Base-by-base conservation (phyloP, 345 rosid species). In the Geranium rotundifolium region DNA sequence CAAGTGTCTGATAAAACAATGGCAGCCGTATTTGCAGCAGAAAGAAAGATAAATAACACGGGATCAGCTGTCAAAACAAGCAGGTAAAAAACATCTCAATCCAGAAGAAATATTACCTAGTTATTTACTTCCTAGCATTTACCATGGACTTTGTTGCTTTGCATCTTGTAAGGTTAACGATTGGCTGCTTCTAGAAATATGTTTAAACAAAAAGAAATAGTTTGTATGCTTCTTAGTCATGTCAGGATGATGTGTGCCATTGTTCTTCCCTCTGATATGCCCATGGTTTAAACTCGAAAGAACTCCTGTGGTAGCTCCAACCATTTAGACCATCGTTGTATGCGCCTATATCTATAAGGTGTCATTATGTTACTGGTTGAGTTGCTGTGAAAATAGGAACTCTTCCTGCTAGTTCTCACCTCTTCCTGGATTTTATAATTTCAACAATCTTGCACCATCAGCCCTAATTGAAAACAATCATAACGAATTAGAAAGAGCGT, bases 51-150 rank as follows among this genome's bases (percentile, higher is more conserved):
- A 77, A 93, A 86, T 60, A 77, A 90, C 73, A 93, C 97, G 0
- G 96, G 99, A 59, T 79, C 99, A 63, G 97, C 97, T 31, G 97
- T 93, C 71, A 93, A 90, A 78, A 88, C 99, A 58, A 93, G 97
- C 95, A 88, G 97, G 97, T 86, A 55, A 59, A 12, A 17, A 34
- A 12, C 52, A 29, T 57, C 39, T 66, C 19, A 55, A 23, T 55
- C 41, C 56, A 63, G 34, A 59, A 12, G 46, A 29, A 56, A 17
- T 41, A 54, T 57, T 54, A n/a, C 52, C 57, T 72, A 57, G 54
- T 61, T 70, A 5, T 0, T 52, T 46, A 31, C 37, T 31, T 31
- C 7, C 7, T 31, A 31, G 37, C 7, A 31, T 31, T 31, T 31
- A 31, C 13, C 50, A 13, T 20, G 54, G 8, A 7, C 19, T 64